Evolutionary conservation across 768 basidiomycete genomes (phyloP).

Genomic region (Boletus pseudo-olivaceus): DNA sequence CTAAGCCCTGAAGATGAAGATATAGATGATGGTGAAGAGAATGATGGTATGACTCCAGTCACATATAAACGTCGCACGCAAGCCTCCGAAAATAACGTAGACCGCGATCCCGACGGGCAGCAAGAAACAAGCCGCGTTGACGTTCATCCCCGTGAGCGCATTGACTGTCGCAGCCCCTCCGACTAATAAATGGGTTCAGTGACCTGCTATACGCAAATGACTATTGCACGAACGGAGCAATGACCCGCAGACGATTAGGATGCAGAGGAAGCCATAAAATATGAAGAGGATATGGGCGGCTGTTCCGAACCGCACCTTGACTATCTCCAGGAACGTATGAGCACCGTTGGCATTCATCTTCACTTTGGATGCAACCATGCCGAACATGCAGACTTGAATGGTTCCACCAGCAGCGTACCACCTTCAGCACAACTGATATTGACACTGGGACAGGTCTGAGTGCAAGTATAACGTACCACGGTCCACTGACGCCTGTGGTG

Average conservation of each 20-base stretch:
- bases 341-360: conserved; percentile 60
- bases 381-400: conserved; percentile 51
- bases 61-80: conserved; percentile 45
- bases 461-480: conserved; percentile 34
- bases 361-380: conserved; percentile 51
- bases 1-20: conserved; percentile 33
- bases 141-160: conserved; percentile 44
- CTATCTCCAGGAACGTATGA: conserved; percentile 58
- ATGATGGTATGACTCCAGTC: conserved; percentile 46
- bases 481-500: conserved; percentile 43
- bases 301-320: conserved; percentile 46
- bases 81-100: conserved; percentile 40
- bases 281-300: conserved; percentile 47
- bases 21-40: conserved; percentile 39
- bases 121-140: conserved; percentile 42
- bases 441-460: background rate
- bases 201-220: background rate
- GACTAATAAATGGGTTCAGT: conserved; percentile 21
- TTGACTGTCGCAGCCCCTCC: conserved; percentile 46
- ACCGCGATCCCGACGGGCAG: conserved; percentile 44
- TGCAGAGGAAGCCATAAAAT: conserved; percentile 50
- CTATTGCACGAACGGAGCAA: conserved; percentile 38
- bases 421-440: conserved; percentile 22
- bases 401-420: conserved; percentile 53
- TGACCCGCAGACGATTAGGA: conserved; percentile 49